phyloP scores from a whole-genome alignment of 2,329 filamentous ascomycete genomes.

The Cytospora paraplurivora region DNA sequence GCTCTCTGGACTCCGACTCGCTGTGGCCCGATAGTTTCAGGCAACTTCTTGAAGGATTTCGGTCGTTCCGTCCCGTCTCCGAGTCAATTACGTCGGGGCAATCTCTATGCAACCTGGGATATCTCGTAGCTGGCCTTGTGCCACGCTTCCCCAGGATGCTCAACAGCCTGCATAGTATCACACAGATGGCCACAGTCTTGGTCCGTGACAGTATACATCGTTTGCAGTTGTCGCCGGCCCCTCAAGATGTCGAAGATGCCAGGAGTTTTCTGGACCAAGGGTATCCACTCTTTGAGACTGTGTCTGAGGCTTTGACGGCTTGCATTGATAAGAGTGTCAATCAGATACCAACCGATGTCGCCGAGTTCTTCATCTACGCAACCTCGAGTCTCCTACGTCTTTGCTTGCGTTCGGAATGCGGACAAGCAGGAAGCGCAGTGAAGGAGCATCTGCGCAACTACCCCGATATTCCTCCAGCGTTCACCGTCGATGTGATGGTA shows the following conservation, averaged over 20 bases:
- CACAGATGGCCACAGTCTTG: constrained; percentile 34
- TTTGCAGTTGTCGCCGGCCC: constrained; percentile 27
- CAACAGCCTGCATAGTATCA: constrained; percentile 45
- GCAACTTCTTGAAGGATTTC: constrained; percentile 49
- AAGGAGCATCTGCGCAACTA: constrained; percentile 38
- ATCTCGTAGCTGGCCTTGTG: constrained; percentile 44
- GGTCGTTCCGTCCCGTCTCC: constrained; percentile 34
- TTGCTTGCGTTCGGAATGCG: constrained; percentile 43
- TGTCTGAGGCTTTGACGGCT: constrained; percentile 46
- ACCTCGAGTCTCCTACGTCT: constrained; percentile 49
- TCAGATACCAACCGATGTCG: constrained; percentile 50
- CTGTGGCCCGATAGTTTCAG: constrained; percentile 37
- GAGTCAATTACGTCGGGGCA: constrained; percentile 38
- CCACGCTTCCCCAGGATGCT: constrained; percentile 49
- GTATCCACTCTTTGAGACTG: constrained; percentile 46
- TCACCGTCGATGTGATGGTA: constrained; percentile 53
- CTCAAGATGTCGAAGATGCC: constrained; percentile 33
- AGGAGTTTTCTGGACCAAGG: constrained; percentile 38
- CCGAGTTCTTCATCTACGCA: constrained; percentile 41
- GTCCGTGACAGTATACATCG: constrained; percentile 30
- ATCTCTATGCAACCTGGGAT: constrained; percentile 47
- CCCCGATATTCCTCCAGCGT: constrained; percentile 43
- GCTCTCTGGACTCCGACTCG: constrained; percentile 30
- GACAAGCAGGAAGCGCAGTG: constrained; percentile 40
- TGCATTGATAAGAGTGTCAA: constrained; percentile 60